Evolutionary conservation across 257 asterid genomes (phyloP), one percentile per base, ranked within the genome.

Genomic region (Mitragyna speciosa): DNA sequence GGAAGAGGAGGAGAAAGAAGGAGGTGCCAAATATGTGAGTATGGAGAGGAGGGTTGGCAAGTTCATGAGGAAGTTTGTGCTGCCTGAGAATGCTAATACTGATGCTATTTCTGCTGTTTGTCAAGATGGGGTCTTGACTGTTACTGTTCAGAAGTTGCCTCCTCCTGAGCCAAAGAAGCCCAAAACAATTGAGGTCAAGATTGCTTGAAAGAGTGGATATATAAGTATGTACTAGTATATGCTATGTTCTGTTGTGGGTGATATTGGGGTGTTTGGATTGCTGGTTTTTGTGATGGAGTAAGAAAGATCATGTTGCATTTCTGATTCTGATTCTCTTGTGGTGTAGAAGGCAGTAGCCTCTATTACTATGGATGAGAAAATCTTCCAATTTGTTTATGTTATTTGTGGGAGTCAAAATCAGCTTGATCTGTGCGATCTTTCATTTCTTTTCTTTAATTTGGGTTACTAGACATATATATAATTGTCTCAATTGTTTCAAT

Each of bases 151-250:
- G 84, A 94, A 92, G 52, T 58, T 88, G 86, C 97, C 97, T 0
- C 98, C 98, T 20, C 98, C 97, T 20, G 86, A 90, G 87, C 94
- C 98, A 0, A 94, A 92, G 96, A 91, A 90, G 85, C 92, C 96
- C 0, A 94, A 78, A 86, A 91, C 96, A 5, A 85, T 94, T 63
- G 89, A 91, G 66, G 98, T 94, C 11, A 85, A 88, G 83, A 83
- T 90, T 41, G 93, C 85, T 49, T 93, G 82, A 80, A 54, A 54
- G 6, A 0, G n/a, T 51, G 58, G 58, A 14, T 51, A n/a, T n/a
- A n/a, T n/a, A 15, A 15, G 12, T 11, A 15, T 49, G 39, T 1
- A 17, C 1, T 54, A 7, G n/a, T 54, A 5, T 19, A n/a, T 16
- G 16, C 0, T 5, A 19, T 54, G 63, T n/a, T 19, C n/a, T 54